phyloP scores from a whole-genome alignment of 768 basidiomycete genomes.

The Guyanaporus albipodus region DNA sequence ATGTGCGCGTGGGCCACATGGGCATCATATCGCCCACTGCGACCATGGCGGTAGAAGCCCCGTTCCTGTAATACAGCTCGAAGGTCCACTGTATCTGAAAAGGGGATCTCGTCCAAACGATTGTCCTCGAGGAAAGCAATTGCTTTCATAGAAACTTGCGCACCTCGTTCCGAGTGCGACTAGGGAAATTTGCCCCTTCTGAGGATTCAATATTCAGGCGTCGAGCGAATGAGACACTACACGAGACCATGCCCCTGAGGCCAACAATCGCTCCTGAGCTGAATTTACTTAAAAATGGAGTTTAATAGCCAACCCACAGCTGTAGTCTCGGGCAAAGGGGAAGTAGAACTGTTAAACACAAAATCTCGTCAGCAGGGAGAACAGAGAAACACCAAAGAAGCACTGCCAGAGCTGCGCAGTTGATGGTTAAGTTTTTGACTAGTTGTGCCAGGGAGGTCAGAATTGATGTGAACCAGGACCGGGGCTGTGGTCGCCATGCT shows the following conservation, averaged over 20 bases:
- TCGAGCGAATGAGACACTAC: not conserved
- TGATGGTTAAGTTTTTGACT: conserved; percentile 28
- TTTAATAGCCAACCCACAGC: too few relatives aligned
- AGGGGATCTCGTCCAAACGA: too few relatives aligned
- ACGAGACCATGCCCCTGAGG: too few relatives aligned
- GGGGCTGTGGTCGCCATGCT: conserved; percentile 31
- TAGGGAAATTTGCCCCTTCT: not conserved
- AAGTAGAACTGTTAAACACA: not conserved
- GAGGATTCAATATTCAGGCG: not conserved
- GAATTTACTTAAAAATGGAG: conserved; percentile 8
- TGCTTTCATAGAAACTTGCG: not conserved
- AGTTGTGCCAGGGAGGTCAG: conserved; percentile 25
- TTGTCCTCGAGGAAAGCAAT: conserved; percentile 4
- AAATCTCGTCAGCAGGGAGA: not conserved
- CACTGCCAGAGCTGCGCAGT: conserved; percentile 28
- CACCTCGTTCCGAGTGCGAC: conserved; percentile 7
- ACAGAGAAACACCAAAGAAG: not conserved
- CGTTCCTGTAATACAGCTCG: too few relatives aligned
- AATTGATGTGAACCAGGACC: conserved; percentile 38
- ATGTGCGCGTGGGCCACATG: too few relatives aligned
- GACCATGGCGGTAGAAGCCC: too few relatives aligned
- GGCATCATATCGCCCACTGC: too few relatives aligned
- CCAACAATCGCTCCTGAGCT: conserved; percentile 24
- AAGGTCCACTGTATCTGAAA: too few relatives aligned
- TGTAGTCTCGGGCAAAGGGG: too few relatives aligned